A percentile compares a stretch with the other conserved stretches of the same genome.
These are phyloP conservation scores for Cladosporium oxysporum DNA, from an alignment of 2,329 filamentous ascomycete species.

Conservation along the genomic window DNA sequence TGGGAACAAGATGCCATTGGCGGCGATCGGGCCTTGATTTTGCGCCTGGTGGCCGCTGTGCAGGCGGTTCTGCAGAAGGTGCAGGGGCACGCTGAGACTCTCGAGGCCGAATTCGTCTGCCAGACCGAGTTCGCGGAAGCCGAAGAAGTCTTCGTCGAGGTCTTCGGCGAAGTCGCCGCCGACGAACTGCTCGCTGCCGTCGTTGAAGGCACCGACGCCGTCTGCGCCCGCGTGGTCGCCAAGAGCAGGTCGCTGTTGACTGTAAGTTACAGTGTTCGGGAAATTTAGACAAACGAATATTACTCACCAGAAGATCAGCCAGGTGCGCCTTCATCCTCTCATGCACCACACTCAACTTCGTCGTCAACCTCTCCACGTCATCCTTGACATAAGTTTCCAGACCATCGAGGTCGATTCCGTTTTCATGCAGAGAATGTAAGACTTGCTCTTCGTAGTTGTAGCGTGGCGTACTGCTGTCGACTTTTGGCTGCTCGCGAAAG, in stretches of 20 bases:
- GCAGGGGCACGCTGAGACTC: constrained; percentile 85
- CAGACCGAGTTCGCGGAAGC: constrained; percentile 91
- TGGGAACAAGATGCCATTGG: constrained; percentile 64
- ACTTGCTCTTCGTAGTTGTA: constrained; percentile 85
- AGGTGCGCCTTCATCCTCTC: constrained; percentile 94
- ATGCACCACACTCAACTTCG: constrained; percentile 79
- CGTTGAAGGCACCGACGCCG: constrained; percentile 88
- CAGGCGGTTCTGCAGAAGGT: constrained; percentile 89
- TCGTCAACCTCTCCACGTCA: constrained; percentile 82
- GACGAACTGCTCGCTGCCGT: constrained; percentile 95
- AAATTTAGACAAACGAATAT: not conserved
- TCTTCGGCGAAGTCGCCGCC: constrained; percentile 97
- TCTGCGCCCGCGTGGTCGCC: constrained; percentile 73
- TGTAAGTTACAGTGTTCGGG: constrained; percentile 28
- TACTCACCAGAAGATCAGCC: constrained; percentile 72
- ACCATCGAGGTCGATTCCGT: constrained; percentile 76
- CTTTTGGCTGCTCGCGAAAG: constrained; percentile 80
- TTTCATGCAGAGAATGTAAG: constrained; percentile 80
- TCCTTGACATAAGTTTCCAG: constrained; percentile 89
- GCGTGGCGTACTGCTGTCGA: constrained; percentile 50
- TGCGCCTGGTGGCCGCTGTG: constrained; percentile 82
- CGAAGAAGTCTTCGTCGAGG: constrained; percentile 97
- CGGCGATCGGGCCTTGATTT: constrained; percentile 61
- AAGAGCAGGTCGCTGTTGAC: constrained; percentile 70
- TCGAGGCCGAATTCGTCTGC: constrained; percentile 88